Percentiles rank a stretch among this genome's conserved stretches.
Evolutionary conservation across 768 basidiomycete genomes (phyloP).

Genomic region (Leccinum variicolor): DNA sequence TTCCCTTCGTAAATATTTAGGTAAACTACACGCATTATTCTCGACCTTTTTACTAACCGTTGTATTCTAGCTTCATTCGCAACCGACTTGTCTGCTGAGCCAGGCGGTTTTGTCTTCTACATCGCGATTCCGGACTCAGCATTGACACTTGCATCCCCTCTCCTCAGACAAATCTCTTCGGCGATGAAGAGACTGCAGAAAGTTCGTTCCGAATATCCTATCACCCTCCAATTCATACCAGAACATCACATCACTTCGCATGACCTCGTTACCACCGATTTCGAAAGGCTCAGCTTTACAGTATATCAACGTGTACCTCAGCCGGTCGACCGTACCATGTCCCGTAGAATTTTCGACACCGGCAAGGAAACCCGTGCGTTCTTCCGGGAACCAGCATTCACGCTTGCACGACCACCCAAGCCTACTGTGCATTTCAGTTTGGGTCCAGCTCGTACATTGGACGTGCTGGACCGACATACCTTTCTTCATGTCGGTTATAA

Average conservation of each 20-base stretch:
- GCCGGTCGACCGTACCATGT: constrained; percentile 58
- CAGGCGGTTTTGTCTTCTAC: constrained; percentile 58
- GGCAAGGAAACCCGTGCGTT: constrained; percentile 41
- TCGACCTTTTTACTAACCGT: not conserved
- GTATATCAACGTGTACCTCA: constrained; percentile 71
- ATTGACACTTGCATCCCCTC: constrained; percentile 61
- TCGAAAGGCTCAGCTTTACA: constrained; percentile 54
- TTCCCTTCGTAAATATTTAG: constrained; percentile 63
- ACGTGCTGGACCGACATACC: constrained; percentile 54
- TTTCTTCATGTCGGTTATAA: constrained; percentile 77
- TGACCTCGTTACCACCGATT: constrained; percentile 20
- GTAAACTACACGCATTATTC: constrained; percentile 33
- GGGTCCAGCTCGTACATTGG: constrained; percentile 40
- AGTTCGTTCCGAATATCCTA: constrained; percentile 42
- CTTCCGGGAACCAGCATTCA: constrained; percentile 65
- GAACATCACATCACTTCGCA: constrained; percentile 51
- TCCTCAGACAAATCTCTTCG: constrained; percentile 67
- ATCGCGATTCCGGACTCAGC: constrained; percentile 58
- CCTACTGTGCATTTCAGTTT: constrained; percentile 37
- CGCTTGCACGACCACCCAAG: constrained; percentile 48
- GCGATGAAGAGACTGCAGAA: constrained; percentile 56
- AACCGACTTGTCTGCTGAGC: constrained; percentile 36
- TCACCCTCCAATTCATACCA: constrained; percentile 73
- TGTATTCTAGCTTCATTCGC: constrained; percentile 46
- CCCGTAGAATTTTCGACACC: constrained; percentile 45